These are phyloP conservation scores for Pterocarpus santalinus DNA, from an alignment of 306 rosid species.

Conservation along the genomic window DNA sequence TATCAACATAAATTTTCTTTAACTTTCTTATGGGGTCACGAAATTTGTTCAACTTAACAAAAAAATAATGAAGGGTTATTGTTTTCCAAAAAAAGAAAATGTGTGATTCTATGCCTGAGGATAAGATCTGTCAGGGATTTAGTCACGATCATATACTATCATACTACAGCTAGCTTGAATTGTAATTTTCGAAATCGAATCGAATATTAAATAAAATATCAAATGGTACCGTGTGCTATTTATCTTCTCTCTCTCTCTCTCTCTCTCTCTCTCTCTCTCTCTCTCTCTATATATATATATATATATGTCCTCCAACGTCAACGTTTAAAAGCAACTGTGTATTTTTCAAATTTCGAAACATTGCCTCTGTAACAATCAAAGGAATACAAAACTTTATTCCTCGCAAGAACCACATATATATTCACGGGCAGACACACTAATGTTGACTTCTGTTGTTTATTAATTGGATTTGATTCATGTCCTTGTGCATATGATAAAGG, in stretches of 20 bases:
- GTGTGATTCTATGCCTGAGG: background rate
- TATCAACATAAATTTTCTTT: background rate
- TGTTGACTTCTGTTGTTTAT: conserved; percentile 38
- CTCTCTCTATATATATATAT: no score
- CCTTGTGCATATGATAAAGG: background rate
- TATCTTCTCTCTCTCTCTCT: background rate
- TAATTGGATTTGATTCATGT: conserved; percentile 11
- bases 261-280: no score
- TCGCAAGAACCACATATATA: background rate
- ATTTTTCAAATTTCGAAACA: conserved; percentile 13
- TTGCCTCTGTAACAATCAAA: background rate
- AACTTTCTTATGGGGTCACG: background rate
- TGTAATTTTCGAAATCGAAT: background rate
- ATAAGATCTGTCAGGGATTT: background rate
- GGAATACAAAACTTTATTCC: conserved; percentile 7
- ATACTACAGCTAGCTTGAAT: no score
- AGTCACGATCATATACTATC: no score
- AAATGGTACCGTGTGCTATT: background rate
- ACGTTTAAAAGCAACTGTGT: conserved; percentile 26
- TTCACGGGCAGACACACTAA: conserved; percentile 36
- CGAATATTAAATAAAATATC: background rate
- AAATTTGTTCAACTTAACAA: no score
- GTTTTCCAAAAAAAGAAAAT: background rate
- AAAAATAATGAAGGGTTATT: no score
- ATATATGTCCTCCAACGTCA: conserved; percentile 4